phyloP scores from a whole-genome alignment of 371 early-diverging fungal genomes.

The Gilbertella persicaria region DNA sequence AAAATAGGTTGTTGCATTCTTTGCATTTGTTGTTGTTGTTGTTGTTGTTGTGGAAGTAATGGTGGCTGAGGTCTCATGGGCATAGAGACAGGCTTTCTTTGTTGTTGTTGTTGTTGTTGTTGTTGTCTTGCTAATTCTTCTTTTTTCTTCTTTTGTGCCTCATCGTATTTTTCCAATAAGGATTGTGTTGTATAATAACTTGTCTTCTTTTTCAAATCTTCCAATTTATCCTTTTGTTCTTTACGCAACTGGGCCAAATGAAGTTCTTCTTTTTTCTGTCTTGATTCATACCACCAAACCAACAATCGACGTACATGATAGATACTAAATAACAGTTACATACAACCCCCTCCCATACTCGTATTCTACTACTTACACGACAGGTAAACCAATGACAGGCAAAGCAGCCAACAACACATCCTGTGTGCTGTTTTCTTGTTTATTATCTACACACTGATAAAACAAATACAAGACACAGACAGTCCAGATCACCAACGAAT shows the following conservation, averaged over 20 bases:
- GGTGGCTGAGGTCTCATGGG: conserved; percentile 7
- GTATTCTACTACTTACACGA: conserved; percentile 12
- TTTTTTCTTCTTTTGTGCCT: conserved; percentile 25
- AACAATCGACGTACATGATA: conserved; percentile 51
- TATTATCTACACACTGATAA: conserved; percentile 15
- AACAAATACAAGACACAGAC: conserved; percentile 56
- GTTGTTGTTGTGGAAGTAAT: conserved; percentile 10
- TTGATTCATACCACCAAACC: conserved; percentile 59
- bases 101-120: conserved; percentile 14
- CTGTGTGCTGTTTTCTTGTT: neutral
- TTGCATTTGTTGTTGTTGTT: conserved; percentile 8
- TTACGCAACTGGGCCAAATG: conserved; percentile 53
- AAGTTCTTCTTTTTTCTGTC: conserved; percentile 62
- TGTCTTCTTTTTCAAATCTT: conserved; percentile 88
- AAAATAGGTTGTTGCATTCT: conserved; percentile 16
- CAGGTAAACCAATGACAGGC: conserved; percentile 45
- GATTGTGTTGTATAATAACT: conserved; percentile 87
- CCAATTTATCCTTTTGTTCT: conserved; percentile 72
- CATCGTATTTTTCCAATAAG: conserved; percentile 88
- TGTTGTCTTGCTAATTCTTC: conserved; percentile 9
- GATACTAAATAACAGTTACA: conserved; percentile 33
- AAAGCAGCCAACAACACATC: conserved; percentile 35
- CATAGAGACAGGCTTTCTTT: conserved; percentile 23
- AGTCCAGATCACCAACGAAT: conserved; percentile 68
- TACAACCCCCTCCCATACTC: neutral